Percentiles rank a stretch among this genome's conserved stretches.
Evolutionary conservation across 2,329 filamentous ascomycete genomes (phyloP).

Genomic region (Penicillium polonicum): DNA sequence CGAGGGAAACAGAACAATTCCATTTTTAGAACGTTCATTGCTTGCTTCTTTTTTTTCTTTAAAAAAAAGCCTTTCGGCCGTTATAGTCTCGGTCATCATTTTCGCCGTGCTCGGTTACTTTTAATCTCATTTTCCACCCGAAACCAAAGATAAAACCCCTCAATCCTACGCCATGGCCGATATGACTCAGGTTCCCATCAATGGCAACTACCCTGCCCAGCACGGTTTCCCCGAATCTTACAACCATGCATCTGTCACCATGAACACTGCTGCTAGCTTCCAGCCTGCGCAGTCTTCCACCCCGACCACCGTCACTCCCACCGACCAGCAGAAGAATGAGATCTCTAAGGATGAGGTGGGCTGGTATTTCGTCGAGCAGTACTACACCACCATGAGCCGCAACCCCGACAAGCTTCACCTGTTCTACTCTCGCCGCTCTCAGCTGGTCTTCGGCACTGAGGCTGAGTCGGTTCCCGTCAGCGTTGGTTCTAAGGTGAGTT

Average conservation of each 20-base stretch:
- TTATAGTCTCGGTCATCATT: neutral
- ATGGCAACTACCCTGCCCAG: constrained; percentile 44
- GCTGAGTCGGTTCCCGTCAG: constrained; percentile 84
- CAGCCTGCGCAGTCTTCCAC: constrained; percentile 43
- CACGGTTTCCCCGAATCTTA: constrained; percentile 41
- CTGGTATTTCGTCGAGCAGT: constrained; percentile 99
- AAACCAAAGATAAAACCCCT: constrained; percentile 11
- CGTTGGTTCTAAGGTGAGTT: constrained; percentile 78
- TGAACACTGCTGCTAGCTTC: constrained; percentile 40
- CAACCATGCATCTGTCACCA: constrained; percentile 34
- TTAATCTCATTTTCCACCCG: constrained; percentile 17
- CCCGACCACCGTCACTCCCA: constrained; percentile 38
- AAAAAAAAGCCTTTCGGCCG: constrained; percentile 15
- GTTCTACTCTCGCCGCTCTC: constrained; percentile 94
- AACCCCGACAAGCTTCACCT: constrained; percentile 89
- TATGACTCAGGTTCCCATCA: constrained; percentile 42
- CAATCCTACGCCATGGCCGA: constrained; percentile 39
- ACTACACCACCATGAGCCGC: constrained; percentile 97
- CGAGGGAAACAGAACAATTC: constrained; percentile 21
- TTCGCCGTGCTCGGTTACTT: constrained; percentile 16
- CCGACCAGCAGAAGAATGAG: constrained; percentile 41
- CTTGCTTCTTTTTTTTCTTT: neutral
- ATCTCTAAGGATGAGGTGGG: constrained; percentile 88
- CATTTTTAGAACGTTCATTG: constrained; percentile 21
- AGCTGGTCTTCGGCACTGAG: constrained; percentile 90